Evolutionary conservation across 2,329 filamentous ascomycete species (phyloP), one percentile per base, ranked within the genome.

Genomic region (Trichoderma sp.): DNA sequence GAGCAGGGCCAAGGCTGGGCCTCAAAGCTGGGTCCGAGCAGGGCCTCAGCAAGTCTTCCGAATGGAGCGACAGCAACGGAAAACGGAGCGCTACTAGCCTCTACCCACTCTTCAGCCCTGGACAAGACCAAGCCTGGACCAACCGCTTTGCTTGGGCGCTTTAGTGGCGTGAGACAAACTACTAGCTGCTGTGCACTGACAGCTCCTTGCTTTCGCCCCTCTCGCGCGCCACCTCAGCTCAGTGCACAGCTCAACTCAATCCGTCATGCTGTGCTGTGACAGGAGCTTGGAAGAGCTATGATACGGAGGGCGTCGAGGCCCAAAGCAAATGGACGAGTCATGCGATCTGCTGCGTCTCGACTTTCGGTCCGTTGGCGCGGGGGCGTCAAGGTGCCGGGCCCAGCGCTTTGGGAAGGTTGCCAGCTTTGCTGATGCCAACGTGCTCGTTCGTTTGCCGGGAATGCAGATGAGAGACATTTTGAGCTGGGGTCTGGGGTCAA

Each of bases 111-210:
- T 73, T 73, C 71, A 73, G 71, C 71, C 71, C 60, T 72, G 69
- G 69, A 64, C 56, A 45, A 38, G 69, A 73, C 60, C 41, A 35
- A 35, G 45, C 50, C 31, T 38, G n/a, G 66, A 69, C 66, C 71
- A 65, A 73, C 71, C 41, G 41, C 41, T 56, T 65, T 31, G 71
- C 71, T 56, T 56, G 35, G 60, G 60, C 59, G 41, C 59, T 50
- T 21, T 21, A 35, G 71, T 73, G 71, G 71, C 71, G 71, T 73
- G 71, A 73, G 71, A 73, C 71, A 73, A 65, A 65, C 60, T 73
- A 73, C 71, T 73, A 73, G 71, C 71, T 73, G 59, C 63, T 73
- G 71, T 73, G 60, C 71, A 73, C 71, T 73, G 71, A 73, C 71
- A 73, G 71, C 71, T 73, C 60, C 71, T 53, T 73, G 71, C 71